Evolutionary conservation across 495 filamentous ascomycete species (phyloP).

Genomic region (Xylaria grammica): DNA sequence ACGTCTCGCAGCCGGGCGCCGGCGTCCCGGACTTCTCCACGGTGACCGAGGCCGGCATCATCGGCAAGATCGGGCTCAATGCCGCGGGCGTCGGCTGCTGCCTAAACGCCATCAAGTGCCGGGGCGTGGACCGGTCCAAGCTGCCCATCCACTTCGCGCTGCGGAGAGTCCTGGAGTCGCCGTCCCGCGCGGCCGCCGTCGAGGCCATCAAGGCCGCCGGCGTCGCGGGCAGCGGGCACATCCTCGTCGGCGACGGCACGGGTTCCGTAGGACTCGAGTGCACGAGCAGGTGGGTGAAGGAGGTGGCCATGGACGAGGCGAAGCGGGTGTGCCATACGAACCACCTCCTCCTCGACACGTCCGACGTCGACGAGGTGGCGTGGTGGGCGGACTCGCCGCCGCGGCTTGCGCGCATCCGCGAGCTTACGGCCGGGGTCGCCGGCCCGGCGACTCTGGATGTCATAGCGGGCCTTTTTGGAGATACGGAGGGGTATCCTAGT

Average conservation of each 20-base stretch:
- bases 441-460: slow-evolving; percentile 24
- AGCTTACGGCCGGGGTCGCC: slow-evolving; percentile 44
- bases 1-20: slow-evolving; percentile 32
- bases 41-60: slow-evolving; percentile 69
- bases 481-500: slow-evolving; percentile 30
- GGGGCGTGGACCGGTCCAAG: slow-evolving; percentile 57
- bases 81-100: slow-evolving; percentile 65
- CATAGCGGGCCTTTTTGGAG: slow-evolving; percentile 30
- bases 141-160: slow-evolving; percentile 70
- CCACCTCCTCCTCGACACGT: slow-evolving; percentile 55
- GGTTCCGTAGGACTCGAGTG: slow-evolving; percentile 64
- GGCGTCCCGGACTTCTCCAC: slow-evolving; percentile 37
- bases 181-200: slow-evolving; percentile 57
- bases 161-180: slow-evolving; percentile 62
- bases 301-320: slow-evolving; percentile 51
- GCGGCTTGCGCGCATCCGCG: slow-evolving; percentile 52
- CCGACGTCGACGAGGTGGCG: slow-evolving; percentile 49
- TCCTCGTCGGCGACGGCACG: slow-evolving; percentile 62
- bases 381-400: slow-evolving; percentile 61
- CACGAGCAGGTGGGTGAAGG: slow-evolving; percentile 57
- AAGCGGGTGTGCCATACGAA: slow-evolving; percentile 66
- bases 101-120: slow-evolving; percentile 69
- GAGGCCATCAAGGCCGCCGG: slow-evolving; percentile 54
- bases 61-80: slow-evolving; percentile 76
- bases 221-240: slow-evolving; percentile 66